A percentile compares a stretch with the other conserved stretches of the same genome.
phyloP scores from a whole-genome alignment of 345 rosid genomes.

The Anastatica hierochuntica region DNA sequence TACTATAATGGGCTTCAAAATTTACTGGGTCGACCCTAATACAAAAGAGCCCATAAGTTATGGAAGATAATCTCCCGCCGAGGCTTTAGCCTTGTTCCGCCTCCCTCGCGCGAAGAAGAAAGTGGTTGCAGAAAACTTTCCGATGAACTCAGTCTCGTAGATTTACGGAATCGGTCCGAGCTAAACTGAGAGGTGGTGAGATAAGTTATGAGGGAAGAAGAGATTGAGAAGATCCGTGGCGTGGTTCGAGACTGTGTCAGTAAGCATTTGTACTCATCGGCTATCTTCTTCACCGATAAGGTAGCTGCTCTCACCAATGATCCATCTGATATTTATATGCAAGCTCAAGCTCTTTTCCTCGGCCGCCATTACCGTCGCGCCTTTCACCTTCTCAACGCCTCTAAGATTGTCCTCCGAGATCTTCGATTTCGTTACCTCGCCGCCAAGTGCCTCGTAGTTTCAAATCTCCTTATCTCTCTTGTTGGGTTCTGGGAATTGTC shows the following conservation, averaged over 20 bases:
- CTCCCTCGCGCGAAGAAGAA: background rate
- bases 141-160: background rate
- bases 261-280: constrained; percentile 93
- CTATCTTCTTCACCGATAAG: constrained; percentile 91
- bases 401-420: constrained; percentile 83
- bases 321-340: constrained; percentile 88
- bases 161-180: background rate
- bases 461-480: too few relatives aligned
- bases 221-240: constrained; percentile 79
- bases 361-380: constrained; percentile 96
- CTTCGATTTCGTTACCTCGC: constrained; percentile 97
- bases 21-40: too few relatives aligned
- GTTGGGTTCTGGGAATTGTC: too few relatives aligned
- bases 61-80: constrained; percentile 28
- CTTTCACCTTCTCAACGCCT: constrained; percentile 82
- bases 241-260: constrained; percentile 89
- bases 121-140: too few relatives aligned
- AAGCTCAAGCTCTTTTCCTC: constrained; percentile 87
- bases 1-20: too few relatives aligned
- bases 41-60: too few relatives aligned
- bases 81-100: background rate
- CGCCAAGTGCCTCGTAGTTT: constrained; percentile 80
- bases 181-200: too few relatives aligned
- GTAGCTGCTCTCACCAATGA: constrained; percentile 72
- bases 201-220: constrained; percentile 72